phyloP scores from a whole-genome alignment of 352 stramenopile genomes.

The Phytophthora aleatoria region DNA sequence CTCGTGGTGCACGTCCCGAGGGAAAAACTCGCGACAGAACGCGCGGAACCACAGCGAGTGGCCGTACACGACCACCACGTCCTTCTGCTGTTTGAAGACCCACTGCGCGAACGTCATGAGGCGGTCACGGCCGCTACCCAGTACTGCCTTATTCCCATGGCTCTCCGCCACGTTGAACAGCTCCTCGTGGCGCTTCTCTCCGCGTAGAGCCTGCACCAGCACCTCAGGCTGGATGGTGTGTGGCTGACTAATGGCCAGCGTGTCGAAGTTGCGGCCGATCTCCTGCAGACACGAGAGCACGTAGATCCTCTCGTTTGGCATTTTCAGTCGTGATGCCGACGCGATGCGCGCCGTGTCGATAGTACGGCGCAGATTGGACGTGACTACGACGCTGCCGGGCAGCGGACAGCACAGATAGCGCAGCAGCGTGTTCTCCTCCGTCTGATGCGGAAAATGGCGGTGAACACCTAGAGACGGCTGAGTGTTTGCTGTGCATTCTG shows the following conservation, averaged over 20 bases:
- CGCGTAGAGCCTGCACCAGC: slow-evolving; percentile 30
- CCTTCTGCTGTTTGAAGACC: slow-evolving; percentile 55
- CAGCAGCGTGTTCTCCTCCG: slow-evolving; percentile 38
- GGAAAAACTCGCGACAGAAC: slow-evolving; percentile 85
- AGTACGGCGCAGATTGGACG: slow-evolving; percentile 74
- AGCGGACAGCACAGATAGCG: slow-evolving; percentile 52
- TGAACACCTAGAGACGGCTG: not conserved
- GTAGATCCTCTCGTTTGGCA: slow-evolving; percentile 66
- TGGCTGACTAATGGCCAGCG: slow-evolving; percentile 69
- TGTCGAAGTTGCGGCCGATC: slow-evolving; percentile 87
- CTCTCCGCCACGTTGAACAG: slow-evolving; percentile 81
- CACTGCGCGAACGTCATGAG: slow-evolving; percentile 73
- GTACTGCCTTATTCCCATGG: slow-evolving; percentile 82
- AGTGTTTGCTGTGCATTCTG: not conserved
- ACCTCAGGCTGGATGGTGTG: slow-evolving; percentile 43
- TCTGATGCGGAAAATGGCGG: slow-evolving; percentile 19
- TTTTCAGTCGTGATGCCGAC: slow-evolving; percentile 63
- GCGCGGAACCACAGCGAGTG: slow-evolving; percentile 88
- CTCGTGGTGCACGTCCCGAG: slow-evolving; percentile 38
- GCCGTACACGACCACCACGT: slow-evolving; percentile 81
- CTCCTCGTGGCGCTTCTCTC: slow-evolving; percentile 59
- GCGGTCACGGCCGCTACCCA: slow-evolving; percentile 59
- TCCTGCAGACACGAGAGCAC: slow-evolving; percentile 86
- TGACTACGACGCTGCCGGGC: slow-evolving; percentile 64
- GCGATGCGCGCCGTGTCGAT: slow-evolving; percentile 84